Percentiles rank a stretch among this genome's conserved stretches.
These are phyloP conservation scores for Clausena lansium DNA, from an alignment of 345 rosid genomes.

Conservation along the genomic window DNA sequence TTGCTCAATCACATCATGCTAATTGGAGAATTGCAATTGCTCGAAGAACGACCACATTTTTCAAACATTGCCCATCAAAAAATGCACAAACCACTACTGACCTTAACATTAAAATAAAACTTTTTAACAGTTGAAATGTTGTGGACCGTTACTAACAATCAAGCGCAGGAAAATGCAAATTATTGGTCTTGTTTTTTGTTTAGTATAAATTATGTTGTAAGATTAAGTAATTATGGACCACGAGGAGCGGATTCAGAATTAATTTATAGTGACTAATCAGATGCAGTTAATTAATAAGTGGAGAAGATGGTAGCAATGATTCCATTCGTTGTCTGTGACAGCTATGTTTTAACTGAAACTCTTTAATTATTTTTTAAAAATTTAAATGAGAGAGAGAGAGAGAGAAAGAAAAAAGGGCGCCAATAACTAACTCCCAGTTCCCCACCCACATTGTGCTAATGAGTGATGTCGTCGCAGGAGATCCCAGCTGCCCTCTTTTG, in stretches of 20 bases:
- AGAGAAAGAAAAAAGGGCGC: background rate
- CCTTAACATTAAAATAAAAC: background rate
- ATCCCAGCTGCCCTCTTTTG: conserved; percentile 1
- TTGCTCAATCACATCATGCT: background rate
- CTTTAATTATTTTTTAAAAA: background rate
- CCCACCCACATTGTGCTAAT: conserved; percentile 5
- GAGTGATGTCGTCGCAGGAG: conserved; percentile 1
- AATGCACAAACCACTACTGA: background rate
- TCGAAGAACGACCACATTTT: background rate
- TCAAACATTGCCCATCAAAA: background rate
- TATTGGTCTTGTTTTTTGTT: background rate
- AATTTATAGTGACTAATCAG: conserved; percentile 2
- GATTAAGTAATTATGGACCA: conserved; percentile 7
- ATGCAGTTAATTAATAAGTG: conserved; percentile 4
- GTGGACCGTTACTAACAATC: background rate
- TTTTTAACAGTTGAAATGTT: background rate
- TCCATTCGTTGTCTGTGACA: conserved; percentile 28
- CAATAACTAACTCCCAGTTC: background rate
- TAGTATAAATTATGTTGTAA: background rate
- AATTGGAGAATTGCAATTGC: background rate
- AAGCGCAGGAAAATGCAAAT: background rate
- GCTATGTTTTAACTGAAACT: conserved; percentile 26
- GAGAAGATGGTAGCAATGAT: conserved; percentile 27
- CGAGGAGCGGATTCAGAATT: background rate
- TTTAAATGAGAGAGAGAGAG: background rate